phyloP scores from a whole-genome alignment of 768 basidiomycete species.

The Flagelloscypha sp. region DNA sequence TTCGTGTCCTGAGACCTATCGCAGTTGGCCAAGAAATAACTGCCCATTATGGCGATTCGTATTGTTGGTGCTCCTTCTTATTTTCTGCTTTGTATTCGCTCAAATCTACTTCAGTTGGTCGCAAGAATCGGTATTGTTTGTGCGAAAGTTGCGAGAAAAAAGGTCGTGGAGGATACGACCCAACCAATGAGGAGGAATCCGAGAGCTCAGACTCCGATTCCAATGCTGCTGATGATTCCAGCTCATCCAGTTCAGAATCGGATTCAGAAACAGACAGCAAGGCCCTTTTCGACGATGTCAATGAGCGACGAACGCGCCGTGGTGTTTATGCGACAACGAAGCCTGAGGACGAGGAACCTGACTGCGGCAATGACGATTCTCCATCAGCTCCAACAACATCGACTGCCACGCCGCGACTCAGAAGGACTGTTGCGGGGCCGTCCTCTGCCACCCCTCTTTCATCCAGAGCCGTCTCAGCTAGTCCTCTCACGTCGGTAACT shows the following conservation, averaged over 20 bases:
- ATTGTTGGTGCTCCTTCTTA: conserved; percentile 51
- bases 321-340: conserved; percentile 72
- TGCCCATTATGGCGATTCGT: conserved; percentile 85
- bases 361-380: conserved; percentile 51
- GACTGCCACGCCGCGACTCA: conserved; percentile 17
- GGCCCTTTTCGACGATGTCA: conserved; percentile 26
- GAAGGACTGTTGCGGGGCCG: conserved; percentile 24
- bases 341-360: conserved; percentile 50
- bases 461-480: conserved; percentile 1
- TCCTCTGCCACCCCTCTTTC: conserved; percentile 19
- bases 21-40: conserved; percentile 80
- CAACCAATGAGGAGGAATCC: conserved; percentile 42
- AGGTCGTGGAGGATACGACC: conserved; percentile 67
- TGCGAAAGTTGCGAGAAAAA: conserved; percentile 82
- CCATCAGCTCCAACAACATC: conserved; percentile 30
- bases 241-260: conserved; percentile 9
- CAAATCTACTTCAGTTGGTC: conserved; percentile 39
- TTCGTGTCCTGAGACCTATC: conserved; percentile 73
- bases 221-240: conserved; percentile 29
- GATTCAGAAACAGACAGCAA: conserved; percentile 31
- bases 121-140: conserved; percentile 66
- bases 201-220: conserved; percentile 37
- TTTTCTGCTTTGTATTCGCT: conserved; percentile 9
- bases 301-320: conserved; percentile 73
- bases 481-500: conserved; percentile 9